Evolutionary conservation across 805 yeast genomes (phyloP), one percentile per base, ranked within the genome.

Genomic region (Saccharomycopsis microspora): DNA sequence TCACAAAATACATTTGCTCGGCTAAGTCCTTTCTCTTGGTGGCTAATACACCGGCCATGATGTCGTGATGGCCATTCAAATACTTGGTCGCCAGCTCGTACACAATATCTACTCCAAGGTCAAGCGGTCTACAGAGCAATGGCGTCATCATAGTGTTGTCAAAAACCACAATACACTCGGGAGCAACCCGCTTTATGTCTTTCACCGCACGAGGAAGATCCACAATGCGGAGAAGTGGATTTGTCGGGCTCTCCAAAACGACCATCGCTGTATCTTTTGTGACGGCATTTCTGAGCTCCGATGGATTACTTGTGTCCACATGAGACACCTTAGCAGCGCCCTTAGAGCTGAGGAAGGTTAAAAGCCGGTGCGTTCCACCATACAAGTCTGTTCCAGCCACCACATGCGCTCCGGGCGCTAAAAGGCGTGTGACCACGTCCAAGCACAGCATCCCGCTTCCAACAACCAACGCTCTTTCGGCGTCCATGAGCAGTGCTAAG

Each of bases 101-200:
- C 49, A 85, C 95, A 49, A 89, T 85, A 61, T 89, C 97, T 37
- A 80, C 90, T 5, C 93, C 94, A 55, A 84, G 74, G 56, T 85
- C 86, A 55, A 89, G 70, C 4, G 97, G 97, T 29, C 82, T 73
- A 80, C 85, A 80, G 58, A 82, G 71, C 52, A 89, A 64, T 8
- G 97, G 97, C 32, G 95, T 81, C 94, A 89, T 83, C 97, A 89
- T 89, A 50, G 97, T 90, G 70, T 90, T 89, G 66, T 89, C 97
- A 53, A 89, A 89, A 9, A 86, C 95, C 39, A 86, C 80, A 44
- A 82, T 61, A 46, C 83, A 72, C 37, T 80, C 72, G 11, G 94
- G 87, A 59, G 73, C 82, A 39, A 73, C 69, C 40, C 65, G 61
- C 60, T 86, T 93, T 41, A 89, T 88, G 52, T 75, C 69, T 37